Percentiles rank a stretch among this genome's conserved stretches.
phyloP scores from a whole-genome alignment of 345 rosid species.

The Excoecaria cochinchinensis region DNA sequence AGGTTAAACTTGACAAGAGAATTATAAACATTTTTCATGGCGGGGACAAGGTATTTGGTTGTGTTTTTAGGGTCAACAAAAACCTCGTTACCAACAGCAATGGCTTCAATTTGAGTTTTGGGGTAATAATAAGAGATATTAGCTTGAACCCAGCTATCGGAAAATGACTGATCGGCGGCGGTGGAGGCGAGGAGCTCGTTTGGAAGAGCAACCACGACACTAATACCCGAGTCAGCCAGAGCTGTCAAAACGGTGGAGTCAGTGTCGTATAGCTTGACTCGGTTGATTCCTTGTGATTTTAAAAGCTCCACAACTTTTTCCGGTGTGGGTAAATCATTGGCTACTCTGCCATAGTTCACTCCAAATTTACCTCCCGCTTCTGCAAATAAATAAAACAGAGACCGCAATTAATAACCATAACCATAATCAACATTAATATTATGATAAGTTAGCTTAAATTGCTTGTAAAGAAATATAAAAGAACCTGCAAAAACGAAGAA shows the following conservation, averaged over 20 bases:
- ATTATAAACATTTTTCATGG: conserved; percentile 67
- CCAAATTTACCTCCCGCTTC: conserved; percentile 57
- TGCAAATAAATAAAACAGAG: conserved; percentile 12
- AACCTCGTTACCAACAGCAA: conserved; percentile 90
- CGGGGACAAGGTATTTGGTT: conserved; percentile 65
- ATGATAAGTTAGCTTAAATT: too few relatives aligned
- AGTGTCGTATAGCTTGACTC: conserved; percentile 39
- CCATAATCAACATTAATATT: too few relatives aligned
- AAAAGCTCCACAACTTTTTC: conserved; percentile 44
- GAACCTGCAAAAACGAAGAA: conserved; percentile 37
- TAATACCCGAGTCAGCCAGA: conserved; percentile 58
- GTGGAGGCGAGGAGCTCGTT: conserved; percentile 72
- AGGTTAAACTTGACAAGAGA: conserved; percentile 57
- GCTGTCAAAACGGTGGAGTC: conserved; percentile 65
- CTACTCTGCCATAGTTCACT: conserved; percentile 84
- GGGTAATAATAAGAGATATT: conserved; percentile 60
- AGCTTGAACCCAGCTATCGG: conserved; percentile 78
- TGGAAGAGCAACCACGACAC: conserved; percentile 70
- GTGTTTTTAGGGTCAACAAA: conserved; percentile 75
- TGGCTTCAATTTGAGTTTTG: conserved; percentile 51
- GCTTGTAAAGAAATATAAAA: background rate
- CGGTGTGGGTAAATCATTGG: conserved; percentile 69
- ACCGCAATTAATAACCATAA: background rate
- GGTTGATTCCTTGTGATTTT: conserved; percentile 27
- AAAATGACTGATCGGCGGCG: conserved; percentile 62